Base-by-base conservation (phyloP, 2,329 filamentous ascomycete species). In the Colletotrichum eleusines region DNA sequence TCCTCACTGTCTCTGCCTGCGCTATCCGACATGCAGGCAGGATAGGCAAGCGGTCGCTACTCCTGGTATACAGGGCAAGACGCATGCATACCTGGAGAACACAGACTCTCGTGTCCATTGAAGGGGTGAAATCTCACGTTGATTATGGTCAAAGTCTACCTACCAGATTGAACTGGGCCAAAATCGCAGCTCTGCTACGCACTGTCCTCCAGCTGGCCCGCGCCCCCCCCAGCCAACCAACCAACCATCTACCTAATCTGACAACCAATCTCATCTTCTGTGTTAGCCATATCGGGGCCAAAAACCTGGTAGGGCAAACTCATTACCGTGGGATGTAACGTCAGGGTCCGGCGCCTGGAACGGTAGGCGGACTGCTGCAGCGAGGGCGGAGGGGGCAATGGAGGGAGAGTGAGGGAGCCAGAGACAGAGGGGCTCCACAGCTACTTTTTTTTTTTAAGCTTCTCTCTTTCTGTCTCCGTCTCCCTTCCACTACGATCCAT, bases 121-220 rank as follows among this genome's bases (percentile, higher is more conserved):
- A 23, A 3, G n/a, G 28, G 2, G 35, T 35, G 31, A 14, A 38
- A 35, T 16, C 31, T 33, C 51, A 35, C 51, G 11, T 23, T 54
- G 31, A 5, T 33, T 53, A 16, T 20, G 16, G 50, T 31, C 14
- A 11, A 51, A 33, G 26, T 53, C 48, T n/a, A n/a, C n/a, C n/a
- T n/a, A n/a, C n/a, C 1, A 53, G 20, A 16, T 50, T 50, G 23
- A 16, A 26, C 23, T 28, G 14, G 23, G 35, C 33, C 31, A 44
- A 54, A 35, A n/a, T n/a, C 46, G n/a, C n/a, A n/a, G n/a, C 59
- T 23, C 48, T 40, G 18, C 20, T 12, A 26, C 65, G 66, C 53
- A 68, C 60, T 42, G 60, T 53, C 42, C 65, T 26, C 59, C 28
- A 18, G 6, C 23, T 35, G 53, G 53, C n/a, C 48, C 60, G 60